Evolutionary conservation across 1,139 yeast genomes (phyloP), one percentile per base, ranked within the genome.

Genomic region (Geotrichum aggregatum): DNA sequence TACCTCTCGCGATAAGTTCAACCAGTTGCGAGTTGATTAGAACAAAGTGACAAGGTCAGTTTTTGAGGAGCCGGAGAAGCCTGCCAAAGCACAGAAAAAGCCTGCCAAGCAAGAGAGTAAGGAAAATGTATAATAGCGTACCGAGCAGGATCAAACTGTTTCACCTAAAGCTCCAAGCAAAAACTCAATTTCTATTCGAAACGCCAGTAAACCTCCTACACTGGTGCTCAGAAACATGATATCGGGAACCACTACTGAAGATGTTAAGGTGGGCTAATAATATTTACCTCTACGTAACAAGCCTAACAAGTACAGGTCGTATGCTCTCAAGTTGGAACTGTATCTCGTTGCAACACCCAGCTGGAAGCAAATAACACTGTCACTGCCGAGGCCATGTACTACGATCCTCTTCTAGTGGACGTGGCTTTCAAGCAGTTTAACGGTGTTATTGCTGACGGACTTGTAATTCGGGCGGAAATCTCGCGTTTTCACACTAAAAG

Each of bases 141-240:
- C n/a, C n/a, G n/a, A n/a, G n/a, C n/a, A n/a, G n/a, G n/a, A n/a
- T n/a, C n/a, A n/a, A n/a, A n/a, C n/a, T n/a, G n/a, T n/a, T n/a
- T n/a, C n/a, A n/a, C n/a, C n/a, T n/a, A n/a, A n/a, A n/a, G n/a
- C n/a, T n/a, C n/a, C n/a, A n/a, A n/a, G n/a, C n/a, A n/a, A n/a
- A n/a, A 19, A 39, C 33, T 40, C 22, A 35, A 31, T 57, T 40
- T 44, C 57, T 14, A 59, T 63, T 52, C 58, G 58, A 44, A 50
- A 61, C 40, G 63, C 66, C 14, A 52, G 62, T 26, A 50, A 57
- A 33, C 68, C 68, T 34, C 66, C 66, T 2, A 56, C 64, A 16
- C 58, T 65, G 2, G 60, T 58, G 31, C 54, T 64, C 11, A 28
- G 50, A 30, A 65, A 63, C 48, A 53, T 65, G 28, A 64, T 56